Percentiles rank a stretch among this genome's conserved stretches.
Evolutionary conservation across 306 rosid genomes (phyloP).

Genomic region (Lathyrus aphaca): DNA sequence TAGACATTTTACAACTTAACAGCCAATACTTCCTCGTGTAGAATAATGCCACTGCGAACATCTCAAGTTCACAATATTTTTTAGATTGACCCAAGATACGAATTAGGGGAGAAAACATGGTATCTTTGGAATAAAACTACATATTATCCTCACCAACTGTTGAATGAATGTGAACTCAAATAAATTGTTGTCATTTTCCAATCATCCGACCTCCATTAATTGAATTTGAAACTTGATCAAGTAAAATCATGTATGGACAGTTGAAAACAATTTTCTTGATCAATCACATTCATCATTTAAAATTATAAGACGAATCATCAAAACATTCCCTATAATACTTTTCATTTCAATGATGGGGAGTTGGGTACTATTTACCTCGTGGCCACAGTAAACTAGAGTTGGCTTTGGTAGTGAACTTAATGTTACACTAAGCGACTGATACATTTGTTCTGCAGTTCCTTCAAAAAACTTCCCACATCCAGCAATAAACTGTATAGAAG

Average conservation of each 20-base stretch:
- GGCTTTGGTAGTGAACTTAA: slow-evolving; percentile 83
- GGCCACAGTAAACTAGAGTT: slow-evolving; percentile 86
- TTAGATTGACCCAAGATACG: slow-evolving; percentile 12
- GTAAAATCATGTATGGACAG: neutral
- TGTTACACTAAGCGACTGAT: slow-evolving; percentile 75
- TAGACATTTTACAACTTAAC: neutral
- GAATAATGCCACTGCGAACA: slow-evolving; percentile 9
- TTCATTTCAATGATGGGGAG: slow-evolving; percentile 1
- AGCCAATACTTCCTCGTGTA: neutral
- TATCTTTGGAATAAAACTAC: neutral
- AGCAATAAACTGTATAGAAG: slow-evolving; percentile 68
- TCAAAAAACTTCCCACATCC: slow-evolving; percentile 89
- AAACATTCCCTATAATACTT: slow-evolving; percentile 3
- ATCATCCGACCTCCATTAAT: neutral
- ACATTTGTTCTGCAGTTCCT: slow-evolving; percentile 97
- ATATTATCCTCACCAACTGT: neutral
- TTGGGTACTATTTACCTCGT: slow-evolving; percentile 66
- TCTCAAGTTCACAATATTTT: slow-evolving; percentile 16
- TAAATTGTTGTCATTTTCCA: slow-evolving; percentile 9
- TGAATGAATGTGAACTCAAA: neutral
- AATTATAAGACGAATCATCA: slow-evolving; percentile 6
- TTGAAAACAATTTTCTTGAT: neutral
- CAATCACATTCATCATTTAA: slow-evolving; percentile 26
- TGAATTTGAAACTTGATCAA: neutral
- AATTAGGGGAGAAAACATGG: neutral